Base-by-base conservation (phyloP, 2,329 filamentous ascomycete species). In the Tolypocladium nubicola region DNA sequence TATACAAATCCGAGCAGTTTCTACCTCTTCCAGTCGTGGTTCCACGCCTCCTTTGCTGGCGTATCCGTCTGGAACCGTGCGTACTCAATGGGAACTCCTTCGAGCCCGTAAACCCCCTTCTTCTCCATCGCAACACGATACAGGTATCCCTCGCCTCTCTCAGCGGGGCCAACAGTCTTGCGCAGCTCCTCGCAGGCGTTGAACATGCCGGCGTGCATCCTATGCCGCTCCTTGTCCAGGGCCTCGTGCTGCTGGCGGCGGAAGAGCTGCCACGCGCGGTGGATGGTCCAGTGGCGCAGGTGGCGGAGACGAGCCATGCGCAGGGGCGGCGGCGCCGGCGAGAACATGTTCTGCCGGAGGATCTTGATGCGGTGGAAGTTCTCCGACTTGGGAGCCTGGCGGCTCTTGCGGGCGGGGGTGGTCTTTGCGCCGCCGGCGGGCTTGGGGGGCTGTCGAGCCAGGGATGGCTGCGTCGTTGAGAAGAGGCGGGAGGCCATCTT, bases 221-320 rank as follows among this genome's bases (percentile, higher is more conserved):
- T 80, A 75, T 90, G 84, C 52, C 97, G 80, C 70, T 92, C 89
- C 56, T 79, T 75, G 69, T 89, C 80, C 55, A 84, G 80, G 40
- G 77, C 75, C 62, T 81, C 77, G 53, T 85, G 85, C 66, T 85
- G 80, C 69, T 88, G 82, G 64, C 86, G 81, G 66, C 86, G 85
- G 75, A 87, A 88, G 37, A 97, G 79, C 66, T 89, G 81, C 90
- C 92, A 97, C 26, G 93, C 93, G 65, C 94, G 91, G 79, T 97
- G 92, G 73, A 99, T 97, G 55, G 94, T 97, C 94, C 94, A 99
- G 79, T 99, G 94, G 52, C 94, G 89, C 62, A 99, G 85, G 73
- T 85, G 83, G 57, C 94, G 86, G 73, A 88, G 88, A 65, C 93
- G 90, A 45, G 85, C 90, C 82, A 97, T 92, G 66, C 90, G 88